Conservation (phyloP, 257 asterid genomes). For the Plantago ovata region DNA sequence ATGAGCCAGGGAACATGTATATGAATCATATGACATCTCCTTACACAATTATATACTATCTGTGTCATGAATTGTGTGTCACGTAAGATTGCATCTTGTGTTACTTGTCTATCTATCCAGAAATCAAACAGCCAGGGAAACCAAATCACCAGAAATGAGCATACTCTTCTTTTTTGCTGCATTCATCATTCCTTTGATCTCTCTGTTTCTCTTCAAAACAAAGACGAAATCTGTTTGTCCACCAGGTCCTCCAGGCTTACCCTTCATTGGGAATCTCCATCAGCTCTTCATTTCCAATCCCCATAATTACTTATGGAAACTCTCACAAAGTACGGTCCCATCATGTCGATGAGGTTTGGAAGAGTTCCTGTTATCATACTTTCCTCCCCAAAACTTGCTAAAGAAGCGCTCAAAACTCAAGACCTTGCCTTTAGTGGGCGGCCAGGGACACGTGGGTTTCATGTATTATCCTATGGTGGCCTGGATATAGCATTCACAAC, state of each 20-base stretch:
- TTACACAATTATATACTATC: too few species aligned
- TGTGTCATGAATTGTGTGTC: too few species aligned
- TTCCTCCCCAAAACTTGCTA: constrained; percentile 12
- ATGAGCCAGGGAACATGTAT: too few species aligned
- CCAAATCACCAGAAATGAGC: neutral
- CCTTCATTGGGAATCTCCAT: constrained; percentile 9
- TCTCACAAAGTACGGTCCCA: constrained; percentile 5
- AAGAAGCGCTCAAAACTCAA: constrained; percentile 19
- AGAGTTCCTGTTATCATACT: constrained; percentile 6
- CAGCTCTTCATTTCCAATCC: constrained; percentile 2
- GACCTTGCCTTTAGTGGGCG: constrained; percentile 18
- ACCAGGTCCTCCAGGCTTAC: constrained; percentile 19
- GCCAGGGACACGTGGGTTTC: neutral
- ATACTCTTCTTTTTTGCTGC: neutral
- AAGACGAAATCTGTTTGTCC: neutral
- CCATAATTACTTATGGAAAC: constrained; percentile 1
- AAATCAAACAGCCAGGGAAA: neutral
- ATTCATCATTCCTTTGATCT: neutral
- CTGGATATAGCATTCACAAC: constrained; percentile 17
- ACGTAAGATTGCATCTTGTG: too few species aligned
- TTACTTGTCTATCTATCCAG: too few species aligned
- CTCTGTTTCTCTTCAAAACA: neutral
- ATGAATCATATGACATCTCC: too few species aligned
- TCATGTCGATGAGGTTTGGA: constrained; percentile 11
- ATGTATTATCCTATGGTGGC: constrained; percentile 14